phyloP scores from a whole-genome alignment of 2,329 filamentous ascomycete species.

The Aspergillus flavus region DNA sequence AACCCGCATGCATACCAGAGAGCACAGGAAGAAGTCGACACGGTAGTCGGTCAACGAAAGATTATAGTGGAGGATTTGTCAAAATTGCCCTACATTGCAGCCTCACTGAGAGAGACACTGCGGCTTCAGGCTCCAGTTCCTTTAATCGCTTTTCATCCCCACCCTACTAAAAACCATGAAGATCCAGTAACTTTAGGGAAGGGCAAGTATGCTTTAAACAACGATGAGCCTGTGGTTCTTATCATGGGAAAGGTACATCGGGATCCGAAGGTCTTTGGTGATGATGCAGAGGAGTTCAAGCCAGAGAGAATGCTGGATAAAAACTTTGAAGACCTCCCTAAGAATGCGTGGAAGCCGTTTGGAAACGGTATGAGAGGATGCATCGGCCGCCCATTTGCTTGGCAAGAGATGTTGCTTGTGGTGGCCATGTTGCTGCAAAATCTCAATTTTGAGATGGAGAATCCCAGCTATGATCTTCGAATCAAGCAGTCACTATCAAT shows the following conservation, averaged over 20 bases:
- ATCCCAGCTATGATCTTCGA: constrained; percentile 53
- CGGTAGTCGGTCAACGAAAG: constrained; percentile 60
- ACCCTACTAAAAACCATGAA: constrained; percentile 44
- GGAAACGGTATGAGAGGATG: constrained; percentile 72
- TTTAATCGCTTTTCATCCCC: constrained; percentile 54
- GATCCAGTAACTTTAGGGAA: constrained; percentile 54
- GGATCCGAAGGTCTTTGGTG: constrained; percentile 66
- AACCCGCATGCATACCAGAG: constrained; percentile 62
- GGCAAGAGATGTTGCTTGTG: constrained; percentile 69
- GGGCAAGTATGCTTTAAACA: constrained; percentile 63
- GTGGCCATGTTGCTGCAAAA: constrained; percentile 69
- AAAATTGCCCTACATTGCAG: constrained; percentile 49
- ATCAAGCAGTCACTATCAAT: constrained; percentile 44
- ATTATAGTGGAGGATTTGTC: constrained; percentile 64
- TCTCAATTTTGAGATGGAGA: constrained; percentile 66
- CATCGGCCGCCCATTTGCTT: constrained; percentile 73
- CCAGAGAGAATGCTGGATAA: constrained; percentile 75
- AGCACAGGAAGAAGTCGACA: constrained; percentile 69
- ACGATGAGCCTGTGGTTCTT: constrained; percentile 53
- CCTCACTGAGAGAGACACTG: constrained; percentile 65
- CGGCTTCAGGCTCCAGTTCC: constrained; percentile 63
- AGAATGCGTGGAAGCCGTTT: constrained; percentile 72
- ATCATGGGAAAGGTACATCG: constrained; percentile 60
- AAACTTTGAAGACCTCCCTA: constrained; percentile 65
- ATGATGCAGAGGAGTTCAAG: constrained; percentile 65